Evolutionary conservation across 352 stramenopile species (phyloP).

Genomic region (Pythium phragmitis): DNA sequence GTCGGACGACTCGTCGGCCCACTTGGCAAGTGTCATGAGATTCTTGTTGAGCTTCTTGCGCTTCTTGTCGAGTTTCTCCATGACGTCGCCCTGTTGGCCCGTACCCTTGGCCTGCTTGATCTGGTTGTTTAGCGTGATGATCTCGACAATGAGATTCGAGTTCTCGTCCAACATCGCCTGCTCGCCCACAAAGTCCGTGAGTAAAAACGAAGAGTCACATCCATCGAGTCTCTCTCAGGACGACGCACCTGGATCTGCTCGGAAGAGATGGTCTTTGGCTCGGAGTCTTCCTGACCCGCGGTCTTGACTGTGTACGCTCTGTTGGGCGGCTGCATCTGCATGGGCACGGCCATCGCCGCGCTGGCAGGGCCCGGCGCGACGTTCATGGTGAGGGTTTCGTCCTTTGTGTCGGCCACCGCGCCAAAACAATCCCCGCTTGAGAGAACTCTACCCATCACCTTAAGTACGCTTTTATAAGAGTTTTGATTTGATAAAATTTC

Average conservation of each 20-base stretch:
- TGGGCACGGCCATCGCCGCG: slow-evolving; percentile 11
- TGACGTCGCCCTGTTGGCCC: slow-evolving; percentile 69
- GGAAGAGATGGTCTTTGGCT: slow-evolving; percentile 70
- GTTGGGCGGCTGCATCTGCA: slow-evolving; percentile 12
- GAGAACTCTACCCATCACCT: neutral
- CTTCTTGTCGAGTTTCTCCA: slow-evolving; percentile 88
- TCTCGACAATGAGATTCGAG: slow-evolving; percentile 83
- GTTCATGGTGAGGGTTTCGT: slow-evolving; percentile 6
- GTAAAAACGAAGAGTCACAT: neutral
- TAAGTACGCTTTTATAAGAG: slow-evolving; percentile 23
- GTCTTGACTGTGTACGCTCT: slow-evolving; percentile 22
- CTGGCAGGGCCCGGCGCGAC: slow-evolving; percentile 12
- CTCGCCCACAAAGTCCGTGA: neutral
- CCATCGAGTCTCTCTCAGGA: neutral
- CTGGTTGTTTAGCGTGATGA: slow-evolving; percentile 87
- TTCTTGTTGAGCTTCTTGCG: slow-evolving; percentile 89
- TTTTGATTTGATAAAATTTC: slow-evolving; percentile 30
- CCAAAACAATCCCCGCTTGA: neutral
- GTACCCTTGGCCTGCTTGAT: slow-evolving; percentile 86
- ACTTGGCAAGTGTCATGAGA: slow-evolving; percentile 88
- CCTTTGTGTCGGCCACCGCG: slow-evolving; percentile 1
- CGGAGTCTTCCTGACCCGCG: slow-evolving; percentile 34
- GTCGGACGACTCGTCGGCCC: slow-evolving; percentile 82
- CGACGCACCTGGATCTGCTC: slow-evolving; percentile 80
- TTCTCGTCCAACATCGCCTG: slow-evolving; percentile 88